Evolutionary conservation across 441 rosid species (phyloP).

Genomic region (Mallotus japonicus): DNA sequence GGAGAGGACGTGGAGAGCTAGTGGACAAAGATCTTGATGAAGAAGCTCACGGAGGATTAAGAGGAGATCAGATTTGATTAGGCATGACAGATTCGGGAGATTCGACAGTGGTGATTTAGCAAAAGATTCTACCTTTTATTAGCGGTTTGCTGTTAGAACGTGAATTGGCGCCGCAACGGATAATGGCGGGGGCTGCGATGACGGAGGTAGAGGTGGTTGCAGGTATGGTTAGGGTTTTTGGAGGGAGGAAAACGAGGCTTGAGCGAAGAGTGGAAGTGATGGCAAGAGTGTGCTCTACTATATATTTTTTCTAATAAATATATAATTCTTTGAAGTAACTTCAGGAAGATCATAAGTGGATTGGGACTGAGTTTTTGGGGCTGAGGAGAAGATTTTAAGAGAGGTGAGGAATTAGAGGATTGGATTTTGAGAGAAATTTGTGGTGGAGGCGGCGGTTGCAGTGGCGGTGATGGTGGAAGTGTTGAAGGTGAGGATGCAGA

Average conservation of each 20-base stretch:
- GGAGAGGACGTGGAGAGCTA: slow-evolving; percentile 72
- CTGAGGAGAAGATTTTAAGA: too few relatives aligned
- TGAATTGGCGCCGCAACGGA: slow-evolving; percentile 49
- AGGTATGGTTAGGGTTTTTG: background rate
- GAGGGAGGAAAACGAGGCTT: slow-evolving; percentile 10
- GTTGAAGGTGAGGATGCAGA: too few relatives aligned
- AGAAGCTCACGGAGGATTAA: slow-evolving; percentile 77
- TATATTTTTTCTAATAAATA: too few relatives aligned
- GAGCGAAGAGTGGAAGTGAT: slow-evolving; percentile 12
- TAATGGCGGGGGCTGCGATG: slow-evolving; percentile 7
- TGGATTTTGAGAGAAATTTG: too few relatives aligned
- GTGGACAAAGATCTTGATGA: slow-evolving; percentile 59
- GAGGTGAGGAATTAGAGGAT: too few relatives aligned
- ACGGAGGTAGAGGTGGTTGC: slow-evolving; percentile 5
- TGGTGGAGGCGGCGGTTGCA: too few relatives aligned
- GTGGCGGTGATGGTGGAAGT: too few relatives aligned
- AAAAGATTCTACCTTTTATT: slow-evolving; percentile 64
- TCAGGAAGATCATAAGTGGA: too few relatives aligned
- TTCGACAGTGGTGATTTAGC: slow-evolving; percentile 32
- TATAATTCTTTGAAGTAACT: too few relatives aligned
- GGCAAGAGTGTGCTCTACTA: background rate
- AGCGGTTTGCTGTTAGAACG: slow-evolving; percentile 74
- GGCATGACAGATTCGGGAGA: slow-evolving; percentile 60
- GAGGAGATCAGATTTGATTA: slow-evolving; percentile 65
- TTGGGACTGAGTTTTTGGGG: too few relatives aligned